Base-by-base conservation (phyloP, 2,329 filamentous ascomycete species). In the Fusarium sp. region DNA sequence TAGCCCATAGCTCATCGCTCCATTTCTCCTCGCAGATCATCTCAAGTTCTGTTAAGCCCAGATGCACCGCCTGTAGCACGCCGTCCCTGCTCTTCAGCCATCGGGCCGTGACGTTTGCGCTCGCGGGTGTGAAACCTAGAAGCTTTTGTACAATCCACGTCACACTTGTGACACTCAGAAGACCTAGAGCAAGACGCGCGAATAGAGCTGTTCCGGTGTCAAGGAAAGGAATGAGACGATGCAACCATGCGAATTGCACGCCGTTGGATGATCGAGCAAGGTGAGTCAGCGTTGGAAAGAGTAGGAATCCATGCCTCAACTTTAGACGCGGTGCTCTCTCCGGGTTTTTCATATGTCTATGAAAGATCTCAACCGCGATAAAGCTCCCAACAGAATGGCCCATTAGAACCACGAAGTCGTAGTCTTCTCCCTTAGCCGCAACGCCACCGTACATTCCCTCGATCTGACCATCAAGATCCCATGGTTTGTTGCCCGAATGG, bases 311-410 rank as follows among this genome's bases (percentile, higher is more conserved):
- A 26, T 83, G 79, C 34, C 74, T 75, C 21, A 88, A 78, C 12
- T 73, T 75, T n/a, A 84, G 73, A 44, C 77, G 73, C n/a, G 79
- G 77, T 2, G 75, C 75, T 14, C 72, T 56, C 14, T 67, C 61
- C 1, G 75, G 73, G 38, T 78, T 68, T 36, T 80, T 79, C 34
- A 83, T 78, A 63, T 88, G 84, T 11, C 87, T 81, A 62, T 88
- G 81, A 46, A 92, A 85, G 28, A 91, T 78, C 75, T 94, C 90
- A 65, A 93, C 85, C 4, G 85, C 80, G 20, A 94, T 89, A 74
- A 91, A 94, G 11, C 87, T 81, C 23, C 91, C 91, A 2, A 94
- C 89, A 0, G 90, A 93, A 77, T 94, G 91, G 6, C 91, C 91
- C 48, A 91, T 85, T 17, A 94, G 78, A 9, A 93, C 82, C 19